Evolutionary conservation across 441 rosid genomes (phyloP).

Genomic region (Corymbia citriodora): DNA sequence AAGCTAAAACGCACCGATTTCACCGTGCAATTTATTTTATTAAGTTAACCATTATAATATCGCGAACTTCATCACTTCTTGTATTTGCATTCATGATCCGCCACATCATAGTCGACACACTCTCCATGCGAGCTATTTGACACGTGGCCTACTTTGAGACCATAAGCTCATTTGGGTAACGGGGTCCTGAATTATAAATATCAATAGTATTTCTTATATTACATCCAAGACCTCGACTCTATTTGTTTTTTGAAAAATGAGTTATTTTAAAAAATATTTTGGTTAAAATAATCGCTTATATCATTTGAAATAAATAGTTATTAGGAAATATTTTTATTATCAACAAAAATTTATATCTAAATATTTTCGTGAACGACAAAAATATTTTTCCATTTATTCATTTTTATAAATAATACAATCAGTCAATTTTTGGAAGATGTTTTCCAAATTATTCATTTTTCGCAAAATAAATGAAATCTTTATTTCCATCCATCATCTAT

Average conservation of each 20-base stretch:
- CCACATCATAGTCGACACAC: not conserved
- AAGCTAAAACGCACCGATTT: not conserved
- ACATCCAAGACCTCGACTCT: not conserved
- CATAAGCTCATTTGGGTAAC: not conserved
- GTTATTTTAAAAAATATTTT: not conserved
- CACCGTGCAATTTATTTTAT: not conserved
- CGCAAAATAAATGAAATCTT: accelerated
- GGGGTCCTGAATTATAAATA: not conserved
- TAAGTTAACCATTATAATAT: not conserved
- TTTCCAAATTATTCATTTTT: not conserved
- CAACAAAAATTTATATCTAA: not conserved
- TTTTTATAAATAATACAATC: accelerated
- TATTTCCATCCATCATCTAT: not conserved
- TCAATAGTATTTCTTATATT: not conserved
- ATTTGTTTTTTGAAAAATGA: accelerated
- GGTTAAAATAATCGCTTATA: accelerated
- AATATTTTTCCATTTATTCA: not conserved
- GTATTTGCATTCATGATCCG: not conserved
- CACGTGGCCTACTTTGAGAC: not conserved
- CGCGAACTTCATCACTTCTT: not conserved
- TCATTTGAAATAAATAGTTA: accelerated
- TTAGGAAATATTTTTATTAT: not conserved
- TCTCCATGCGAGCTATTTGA: not conserved
- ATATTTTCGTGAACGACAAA: not conserved
- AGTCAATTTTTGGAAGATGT: not conserved